Percentiles rank a stretch among this genome's conserved stretches.
These are phyloP conservation scores for Pyrrhoderma noxium DNA, from an alignment of 1,284 basidiomycete genomes.

Conservation along the genomic window DNA sequence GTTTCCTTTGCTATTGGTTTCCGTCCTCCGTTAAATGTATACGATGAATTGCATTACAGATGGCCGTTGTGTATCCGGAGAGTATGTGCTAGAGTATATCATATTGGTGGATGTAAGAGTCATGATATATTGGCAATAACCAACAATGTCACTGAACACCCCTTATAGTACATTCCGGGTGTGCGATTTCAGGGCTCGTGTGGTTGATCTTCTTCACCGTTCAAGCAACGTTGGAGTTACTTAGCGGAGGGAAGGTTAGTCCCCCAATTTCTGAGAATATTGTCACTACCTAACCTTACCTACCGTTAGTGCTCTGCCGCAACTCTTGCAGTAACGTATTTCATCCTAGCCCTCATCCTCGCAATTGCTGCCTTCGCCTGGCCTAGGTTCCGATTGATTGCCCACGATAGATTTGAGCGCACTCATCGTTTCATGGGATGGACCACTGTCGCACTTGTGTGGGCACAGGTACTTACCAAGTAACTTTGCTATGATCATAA, in stretches of 20 bases:
- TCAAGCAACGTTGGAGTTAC: constrained; percentile 46
- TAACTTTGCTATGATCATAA: constrained; percentile 30
- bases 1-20: not conserved
- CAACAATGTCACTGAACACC: constrained; percentile 7
- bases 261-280: not conserved
- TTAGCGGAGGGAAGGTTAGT: constrained; percentile 34
- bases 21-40: constrained; percentile 5
- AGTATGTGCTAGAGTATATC: constrained; percentile 47
- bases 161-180: constrained; percentile 44
- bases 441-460: constrained; percentile 45
- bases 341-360: constrained; percentile 41
- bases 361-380: constrained; percentile 45
- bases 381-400: constrained; percentile 39
- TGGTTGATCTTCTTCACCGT: constrained; percentile 47
- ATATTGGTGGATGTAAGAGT: constrained; percentile 43
- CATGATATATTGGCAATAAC: not conserved
- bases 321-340: constrained; percentile 46
- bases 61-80: constrained; percentile 49
- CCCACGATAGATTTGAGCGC: constrained; percentile 47
- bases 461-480: constrained; percentile 47
- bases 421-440: constrained; percentile 53
- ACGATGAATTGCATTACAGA: constrained; percentile 24
- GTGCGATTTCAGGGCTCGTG: constrained; percentile 43
- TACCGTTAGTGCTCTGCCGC: constrained; percentile 36
- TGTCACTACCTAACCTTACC: not conserved